Evolutionary conservation across 768 basidiomycete genomes (phyloP), one percentile per base, ranked within the genome.

Genomic region (Agrocybe praecox): DNA sequence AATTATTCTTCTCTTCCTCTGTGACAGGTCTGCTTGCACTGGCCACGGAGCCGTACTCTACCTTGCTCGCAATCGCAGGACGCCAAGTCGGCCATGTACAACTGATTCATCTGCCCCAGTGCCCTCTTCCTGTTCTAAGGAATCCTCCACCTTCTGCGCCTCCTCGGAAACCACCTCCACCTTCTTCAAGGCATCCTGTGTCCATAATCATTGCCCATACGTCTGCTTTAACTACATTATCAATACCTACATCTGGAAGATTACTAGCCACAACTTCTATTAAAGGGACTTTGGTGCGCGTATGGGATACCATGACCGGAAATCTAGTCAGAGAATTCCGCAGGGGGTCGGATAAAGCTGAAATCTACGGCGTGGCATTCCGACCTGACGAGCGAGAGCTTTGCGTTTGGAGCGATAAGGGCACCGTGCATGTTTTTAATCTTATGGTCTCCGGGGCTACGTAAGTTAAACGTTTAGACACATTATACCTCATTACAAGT

Each of bases 331-430:
- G 87, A 46, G 94, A 96, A 69, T 80, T 97, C 24, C 77, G 94
- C 55, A 80, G 94, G 68, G 94, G 94, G 9, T 83, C 89, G 17
- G 95, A 97, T 71, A 88, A 92, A 65, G 94, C 94, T 24, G 88
- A 90, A 65, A 95, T 96, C 44, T 96, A 94, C 70, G 92, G 92
- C 2, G 89, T 95, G 18, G 88, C 89, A 12, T 94, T 96, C 71
- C 82, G 94, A 34, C 87, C 86, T 4, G 93, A 94, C 62, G 95
- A 96, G 65, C 82, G 80, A 55, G 92, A 94, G 62, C 75, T 96
- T 0, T 92, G 91, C 65, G 94, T 92, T 10, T 94, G 93, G 89
- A 95, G 93, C 67, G 94, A 97, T 71, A 97, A 97, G 72, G 94
- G 94, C 33, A 97, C 94, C 0, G 86, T 97, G 7, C 94, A 97